These are phyloP conservation scores for Diaporthe capsici DNA, from an alignment of 2,329 filamentous ascomycete species.

Conservation along the genomic window DNA sequence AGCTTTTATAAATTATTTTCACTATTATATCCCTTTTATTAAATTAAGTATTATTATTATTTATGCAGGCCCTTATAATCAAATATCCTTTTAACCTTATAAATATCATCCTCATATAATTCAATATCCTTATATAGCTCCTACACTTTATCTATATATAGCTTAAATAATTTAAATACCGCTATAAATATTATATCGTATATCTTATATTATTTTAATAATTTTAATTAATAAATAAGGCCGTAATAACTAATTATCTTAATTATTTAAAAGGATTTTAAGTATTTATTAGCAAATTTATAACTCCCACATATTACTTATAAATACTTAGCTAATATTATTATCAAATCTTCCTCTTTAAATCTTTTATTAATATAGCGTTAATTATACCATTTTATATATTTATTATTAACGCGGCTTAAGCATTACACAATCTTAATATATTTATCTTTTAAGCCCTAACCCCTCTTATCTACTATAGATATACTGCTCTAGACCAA, in stretches of 20 bases:
- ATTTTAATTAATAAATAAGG: background rate
- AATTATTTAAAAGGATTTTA: background rate
- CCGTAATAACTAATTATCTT: background rate
- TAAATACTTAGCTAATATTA: background rate
- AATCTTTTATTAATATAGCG: background rate
- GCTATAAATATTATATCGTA: background rate
- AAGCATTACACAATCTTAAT: background rate
- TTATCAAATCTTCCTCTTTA: background rate
- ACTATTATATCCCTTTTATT: background rate
- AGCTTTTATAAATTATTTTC: background rate
- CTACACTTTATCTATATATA: too few species aligned
- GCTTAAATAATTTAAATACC: background rate
- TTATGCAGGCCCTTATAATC: background rate
- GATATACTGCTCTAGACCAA: background rate
- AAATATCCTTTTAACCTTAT: background rate
- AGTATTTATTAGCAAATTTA: background rate
- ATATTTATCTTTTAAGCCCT: too few species aligned
- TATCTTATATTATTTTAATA: background rate
- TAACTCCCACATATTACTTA: background rate
- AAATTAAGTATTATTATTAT: background rate
- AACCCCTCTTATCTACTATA: background rate
- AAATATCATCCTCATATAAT: background rate
- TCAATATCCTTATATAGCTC: background rate
- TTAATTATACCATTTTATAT: constrained; percentile 7
- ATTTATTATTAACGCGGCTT: background rate